Base-by-base conservation (phyloP, 2,329 filamentous ascomycete species). In the Xylariales sp. region DNA sequence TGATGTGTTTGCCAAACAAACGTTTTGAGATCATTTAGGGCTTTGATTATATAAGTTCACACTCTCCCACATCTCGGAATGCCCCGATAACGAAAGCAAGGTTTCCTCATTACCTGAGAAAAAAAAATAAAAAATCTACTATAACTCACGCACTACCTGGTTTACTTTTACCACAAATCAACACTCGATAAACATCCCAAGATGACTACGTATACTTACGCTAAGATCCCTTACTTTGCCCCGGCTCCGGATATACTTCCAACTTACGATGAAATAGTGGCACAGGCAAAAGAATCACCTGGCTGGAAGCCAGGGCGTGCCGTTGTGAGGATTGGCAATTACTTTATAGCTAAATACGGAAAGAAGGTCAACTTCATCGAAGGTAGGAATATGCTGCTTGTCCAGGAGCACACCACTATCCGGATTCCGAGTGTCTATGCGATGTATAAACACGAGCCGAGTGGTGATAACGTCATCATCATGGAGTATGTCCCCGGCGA, bases 391-490 rank as follows among this genome's bases (percentile, higher is more conserved):
- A 56, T 56, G 36, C 12, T 56, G 39, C 16, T 56, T 4, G 10
- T 56, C 10, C 18, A n/a, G 12, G 16, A 45, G 23, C n/a, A 56
- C 39, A 56, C 53, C 23, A 56, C 7, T 12, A 45, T 56, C 8
- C 23, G 39, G 12, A 28, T 45, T n/a, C 53, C 53, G 3, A 43
- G 4, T 6, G 39, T 56, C 9, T 56, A 56, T 9, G 53, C 53
- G 6, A 56, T 56, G 53, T 56, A 56, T 23, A 12, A 45, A 43
- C 53, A 56, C 39, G 53, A 56, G 7, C 36, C 53, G 2, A 56
- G 53, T 30, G 53, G 53, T 3, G 5, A 30, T 6, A 56, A 45
- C n/a, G 53, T 56, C 23, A 56, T 56, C 9, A 30, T 56, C 39
- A 56, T 56, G 53, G 53, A 56, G 23, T 56, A 45, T 9, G 14